phyloP scores from a whole-genome alignment of 257 asterid species.

The Penstemon davidsonii region DNA sequence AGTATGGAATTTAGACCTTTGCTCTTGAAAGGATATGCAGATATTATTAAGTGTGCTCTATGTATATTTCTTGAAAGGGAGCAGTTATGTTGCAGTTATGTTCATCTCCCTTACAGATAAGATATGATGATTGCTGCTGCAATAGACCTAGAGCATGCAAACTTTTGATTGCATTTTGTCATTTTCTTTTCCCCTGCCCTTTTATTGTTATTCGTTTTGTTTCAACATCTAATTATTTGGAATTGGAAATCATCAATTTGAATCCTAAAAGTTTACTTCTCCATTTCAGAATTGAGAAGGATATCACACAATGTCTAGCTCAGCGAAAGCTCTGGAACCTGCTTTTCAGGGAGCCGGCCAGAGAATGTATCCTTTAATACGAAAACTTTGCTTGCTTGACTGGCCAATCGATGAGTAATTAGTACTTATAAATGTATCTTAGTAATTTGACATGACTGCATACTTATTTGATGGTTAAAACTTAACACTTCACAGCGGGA shows the following conservation, averaged over 20 bases:
- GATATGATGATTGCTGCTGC: slow-evolving; percentile 7
- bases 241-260: slow-evolving; percentile 26
- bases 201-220: slow-evolving; percentile 22
- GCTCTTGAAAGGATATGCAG: background rate
- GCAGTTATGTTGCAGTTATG: no score
- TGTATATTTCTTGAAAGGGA: background rate
- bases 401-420: slow-evolving; percentile 1
- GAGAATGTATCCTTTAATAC: slow-evolving; percentile 70
- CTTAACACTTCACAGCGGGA: slow-evolving; percentile 69
- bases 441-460: background rate
- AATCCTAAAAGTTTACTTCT: slow-evolving; percentile 30
- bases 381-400: slow-evolving; percentile 17
- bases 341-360: slow-evolving; percentile 95
- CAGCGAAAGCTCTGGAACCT: slow-evolving; percentile 78
- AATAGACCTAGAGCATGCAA: background rate
- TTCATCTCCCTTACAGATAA: background rate
- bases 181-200: background rate
- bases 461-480: slow-evolving; percentile 12
- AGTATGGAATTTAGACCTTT: background rate
- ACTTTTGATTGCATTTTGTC: background rate
- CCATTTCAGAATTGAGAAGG: slow-evolving; percentile 33
- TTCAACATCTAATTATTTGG: slow-evolving; percentile 29
- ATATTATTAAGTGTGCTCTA: background rate
- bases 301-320: slow-evolving; percentile 54
- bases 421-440: background rate